Evolutionary conservation across 2,329 filamentous ascomycete species (phyloP).

Genomic region (Aureobasidium sp.): DNA sequence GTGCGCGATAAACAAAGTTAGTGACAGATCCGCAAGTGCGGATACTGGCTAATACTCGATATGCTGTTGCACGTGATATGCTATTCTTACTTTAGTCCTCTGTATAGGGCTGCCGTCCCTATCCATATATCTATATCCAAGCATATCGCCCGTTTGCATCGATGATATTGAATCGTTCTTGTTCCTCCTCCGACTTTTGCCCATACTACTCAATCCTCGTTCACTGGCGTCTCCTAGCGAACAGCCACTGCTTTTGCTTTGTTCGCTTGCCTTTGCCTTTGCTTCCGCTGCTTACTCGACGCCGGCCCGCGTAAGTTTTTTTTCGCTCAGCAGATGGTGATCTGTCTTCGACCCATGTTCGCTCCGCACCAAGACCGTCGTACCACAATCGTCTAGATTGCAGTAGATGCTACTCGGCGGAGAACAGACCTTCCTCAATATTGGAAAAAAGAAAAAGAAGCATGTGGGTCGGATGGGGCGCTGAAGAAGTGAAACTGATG

Average conservation of each 20-base stretch:
- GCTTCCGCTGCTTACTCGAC: constrained; percentile 8
- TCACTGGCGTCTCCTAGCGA: constrained; percentile 15
- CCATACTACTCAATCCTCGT: neutral
- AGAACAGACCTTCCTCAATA: constrained; percentile 11
- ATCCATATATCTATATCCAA: constrained; percentile 13
- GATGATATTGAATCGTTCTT: constrained; percentile 5
- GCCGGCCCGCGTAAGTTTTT: constrained; percentile 15
- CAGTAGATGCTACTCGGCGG: constrained; percentile 9
- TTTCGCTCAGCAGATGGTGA: constrained; percentile 7
- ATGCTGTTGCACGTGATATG: constrained; percentile 13
- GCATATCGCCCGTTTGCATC: constrained; percentile 12
- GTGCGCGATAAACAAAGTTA: constrained; percentile 11
- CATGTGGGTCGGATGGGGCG: constrained; percentile 14
- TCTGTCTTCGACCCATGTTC: constrained; percentile 10
- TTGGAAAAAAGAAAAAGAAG: constrained; percentile 11
- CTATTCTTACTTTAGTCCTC: constrained; percentile 8
- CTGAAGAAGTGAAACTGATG: constrained; percentile 4
- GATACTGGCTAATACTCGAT: constrained; percentile 4
- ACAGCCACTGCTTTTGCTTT: constrained; percentile 13
- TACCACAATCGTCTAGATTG: constrained; percentile 16
- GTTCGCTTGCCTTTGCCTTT: constrained; percentile 9
- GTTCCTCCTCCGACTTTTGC: neutral
- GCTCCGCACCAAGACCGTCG: constrained; percentile 7
- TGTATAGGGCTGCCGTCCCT: constrained; percentile 11
- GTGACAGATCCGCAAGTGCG: constrained; percentile 1